Conservation (phyloP, 108 stramenopile genomes). For the Seminavis robusta region DNA sequence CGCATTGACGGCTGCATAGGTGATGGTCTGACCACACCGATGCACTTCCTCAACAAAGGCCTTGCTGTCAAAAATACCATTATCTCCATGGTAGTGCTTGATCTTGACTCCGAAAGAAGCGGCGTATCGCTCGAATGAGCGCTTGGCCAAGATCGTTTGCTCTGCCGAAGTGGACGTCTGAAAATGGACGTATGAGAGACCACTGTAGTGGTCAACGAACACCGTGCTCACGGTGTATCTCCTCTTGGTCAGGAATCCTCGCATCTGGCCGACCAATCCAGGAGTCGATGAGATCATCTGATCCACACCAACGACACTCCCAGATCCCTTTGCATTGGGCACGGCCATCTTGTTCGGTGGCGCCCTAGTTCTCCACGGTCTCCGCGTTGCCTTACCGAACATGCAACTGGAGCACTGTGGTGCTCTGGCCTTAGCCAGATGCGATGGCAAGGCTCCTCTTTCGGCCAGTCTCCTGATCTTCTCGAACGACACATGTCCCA, state of each 20-base stretch:
- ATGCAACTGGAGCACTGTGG: slow-evolving; percentile 20
- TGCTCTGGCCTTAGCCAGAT: slow-evolving; percentile 4
- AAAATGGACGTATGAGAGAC: slow-evolving; percentile 1
- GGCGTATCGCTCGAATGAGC: neutral
- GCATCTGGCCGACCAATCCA: slow-evolving; percentile 27
- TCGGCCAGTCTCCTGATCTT: slow-evolving; percentile 5
- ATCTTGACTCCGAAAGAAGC: slow-evolving; percentile 12
- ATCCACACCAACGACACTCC: slow-evolving; percentile 25
- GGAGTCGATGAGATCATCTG: slow-evolving; percentile 16
- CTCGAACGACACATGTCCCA: slow-evolving; percentile 17
- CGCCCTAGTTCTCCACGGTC: slow-evolving; percentile 19
- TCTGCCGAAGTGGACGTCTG: too few species aligned
- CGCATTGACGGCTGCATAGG: slow-evolving; percentile 16
- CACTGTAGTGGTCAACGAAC: slow-evolving; percentile 25
- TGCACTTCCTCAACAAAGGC: slow-evolving; percentile 1
- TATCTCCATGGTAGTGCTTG: slow-evolving; percentile 29
- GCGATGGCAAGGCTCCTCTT: slow-evolving; percentile 9
- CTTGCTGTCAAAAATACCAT: slow-evolving; percentile 27
- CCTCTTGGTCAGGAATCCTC: slow-evolving; percentile 13
- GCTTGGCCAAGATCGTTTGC: neutral
- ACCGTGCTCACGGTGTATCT: slow-evolving; percentile 11
- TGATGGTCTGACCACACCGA: neutral
- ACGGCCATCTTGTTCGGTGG: neutral
- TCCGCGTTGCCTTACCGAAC: slow-evolving; percentile 18
- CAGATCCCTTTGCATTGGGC: slow-evolving; percentile 9